Conservation (phyloP, 2,329 filamentous ascomycete genomes). For the Eurotiales sp. region DNA sequence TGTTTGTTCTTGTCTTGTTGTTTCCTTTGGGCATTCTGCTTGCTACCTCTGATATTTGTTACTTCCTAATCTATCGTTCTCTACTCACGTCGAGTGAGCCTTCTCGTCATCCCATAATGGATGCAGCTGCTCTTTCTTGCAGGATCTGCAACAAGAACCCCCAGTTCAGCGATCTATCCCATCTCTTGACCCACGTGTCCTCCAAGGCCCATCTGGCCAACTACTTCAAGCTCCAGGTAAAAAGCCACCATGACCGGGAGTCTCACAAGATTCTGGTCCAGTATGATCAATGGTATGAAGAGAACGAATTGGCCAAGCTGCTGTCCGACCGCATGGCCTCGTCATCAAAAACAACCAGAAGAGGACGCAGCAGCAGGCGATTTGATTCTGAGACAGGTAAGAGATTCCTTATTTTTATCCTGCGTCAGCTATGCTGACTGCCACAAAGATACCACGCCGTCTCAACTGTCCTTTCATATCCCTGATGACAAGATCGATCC, state of each 20-base stretch:
- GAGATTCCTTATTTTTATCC: background rate
- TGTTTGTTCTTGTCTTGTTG: constrained; percentile 23
- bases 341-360: constrained; percentile 69
- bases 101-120: constrained; percentile 28
- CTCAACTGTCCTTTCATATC: constrained; percentile 1
- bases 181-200: constrained; percentile 84
- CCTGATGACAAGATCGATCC: constrained; percentile 13
- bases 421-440: background rate
- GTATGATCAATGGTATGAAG: constrained; percentile 76
- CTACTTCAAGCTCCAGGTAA: constrained; percentile 76
- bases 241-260: constrained; percentile 62
- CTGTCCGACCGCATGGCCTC: constrained; percentile 76
- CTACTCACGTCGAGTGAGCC: constrained; percentile 7
- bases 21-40: too few species aligned
- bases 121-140: constrained; percentile 68
- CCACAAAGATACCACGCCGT: background rate
- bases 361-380: constrained; percentile 31
- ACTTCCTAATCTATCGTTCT: constrained; percentile 18
- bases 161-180: constrained; percentile 83
- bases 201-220: constrained; percentile 89
- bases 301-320: constrained; percentile 66
- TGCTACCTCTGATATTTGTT: constrained; percentile 22
- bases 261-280: constrained; percentile 60
- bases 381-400: background rate
- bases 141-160: constrained; percentile 76